A percentile compares a stretch with the other conserved stretches of the same genome.
These are phyloP conservation scores for Torulaspora maleeae DNA, from an alignment of 805 yeast genomes.

Conservation along the genomic window DNA sequence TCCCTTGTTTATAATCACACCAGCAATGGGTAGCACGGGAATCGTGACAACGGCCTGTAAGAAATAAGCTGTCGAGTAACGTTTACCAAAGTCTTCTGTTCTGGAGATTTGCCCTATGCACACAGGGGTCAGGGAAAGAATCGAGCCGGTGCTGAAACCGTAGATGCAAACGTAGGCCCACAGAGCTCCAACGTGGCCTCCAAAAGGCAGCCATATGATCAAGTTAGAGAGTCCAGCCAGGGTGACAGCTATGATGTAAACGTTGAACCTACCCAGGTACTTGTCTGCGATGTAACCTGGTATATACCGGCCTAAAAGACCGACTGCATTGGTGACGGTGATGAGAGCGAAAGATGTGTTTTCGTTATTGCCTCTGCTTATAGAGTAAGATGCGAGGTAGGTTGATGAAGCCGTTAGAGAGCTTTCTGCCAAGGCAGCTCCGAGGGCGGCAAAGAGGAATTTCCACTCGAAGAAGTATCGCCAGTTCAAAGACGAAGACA, in stretches of 20 bases:
- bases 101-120: slow-evolving; percentile 57
- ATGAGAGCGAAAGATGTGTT: slow-evolving; percentile 44
- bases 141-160: slow-evolving; percentile 55
- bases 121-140: slow-evolving; percentile 54
- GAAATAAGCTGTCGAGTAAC: slow-evolving; percentile 55
- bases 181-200: slow-evolving; percentile 33
- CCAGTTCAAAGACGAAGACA: slow-evolving; percentile 31
- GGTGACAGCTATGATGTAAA: slow-evolving; percentile 39
- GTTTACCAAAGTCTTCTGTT: slow-evolving; percentile 50
- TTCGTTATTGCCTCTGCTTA: slow-evolving; percentile 44
- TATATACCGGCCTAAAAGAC: slow-evolving; percentile 43
- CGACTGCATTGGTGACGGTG: slow-evolving; percentile 45
- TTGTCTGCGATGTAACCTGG: slow-evolving; percentile 45
- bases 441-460: slow-evolving; percentile 41
- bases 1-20: slow-evolving; percentile 42
- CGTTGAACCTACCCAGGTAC: slow-evolving; percentile 49
- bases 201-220: slow-evolving; percentile 44
- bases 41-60: slow-evolving; percentile 50
- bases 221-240: slow-evolving; percentile 37
- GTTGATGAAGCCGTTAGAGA: slow-evolving; percentile 46
- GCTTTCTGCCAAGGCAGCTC: slow-evolving; percentile 45
- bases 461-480: slow-evolving; percentile 41
- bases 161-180: slow-evolving; percentile 46
- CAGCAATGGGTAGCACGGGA: slow-evolving; percentile 47
- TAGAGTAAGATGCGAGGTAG: slow-evolving; percentile 50